phyloP scores from a whole-genome alignment of 208 protist species.

The Trichomonas gallinae region DNA sequence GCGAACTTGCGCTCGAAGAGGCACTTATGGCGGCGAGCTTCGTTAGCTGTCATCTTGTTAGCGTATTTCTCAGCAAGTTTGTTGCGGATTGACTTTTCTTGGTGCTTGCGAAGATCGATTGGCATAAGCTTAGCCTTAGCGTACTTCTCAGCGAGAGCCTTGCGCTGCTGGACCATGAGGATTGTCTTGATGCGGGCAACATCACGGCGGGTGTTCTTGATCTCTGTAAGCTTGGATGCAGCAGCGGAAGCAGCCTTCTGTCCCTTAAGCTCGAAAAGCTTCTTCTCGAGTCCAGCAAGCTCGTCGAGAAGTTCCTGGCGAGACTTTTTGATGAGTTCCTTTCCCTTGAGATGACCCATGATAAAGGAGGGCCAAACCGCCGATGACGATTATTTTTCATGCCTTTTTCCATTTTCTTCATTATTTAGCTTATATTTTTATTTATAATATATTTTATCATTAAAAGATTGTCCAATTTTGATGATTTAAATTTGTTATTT shows the following conservation, averaged over 20 bases:
- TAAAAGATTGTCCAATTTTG: no score
- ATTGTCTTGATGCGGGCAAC: background rate
- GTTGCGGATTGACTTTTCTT: background rate
- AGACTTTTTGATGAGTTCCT: background rate
- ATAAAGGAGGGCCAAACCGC: background rate
- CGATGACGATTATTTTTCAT: background rate
- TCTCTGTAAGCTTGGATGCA: background rate
- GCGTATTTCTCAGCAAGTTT: background rate
- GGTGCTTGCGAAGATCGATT: background rate
- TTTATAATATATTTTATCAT: no score
- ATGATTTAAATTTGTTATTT: no score
- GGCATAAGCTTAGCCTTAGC: background rate
- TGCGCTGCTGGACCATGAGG: background rate
- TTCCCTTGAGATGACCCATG: constrained; percentile 4
- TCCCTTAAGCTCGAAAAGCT: background rate
- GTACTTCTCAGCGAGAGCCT: background rate
- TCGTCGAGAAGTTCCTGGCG: background rate
- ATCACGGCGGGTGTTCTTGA: background rate
- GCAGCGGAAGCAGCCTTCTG: background rate
- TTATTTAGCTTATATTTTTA: no score
- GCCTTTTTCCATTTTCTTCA: background rate
- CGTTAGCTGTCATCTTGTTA: background rate
- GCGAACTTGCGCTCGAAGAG: background rate
- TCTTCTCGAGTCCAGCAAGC: background rate
- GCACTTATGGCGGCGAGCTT: background rate